Evolutionary conservation across 2,329 filamentous ascomycete species (phyloP).

Genomic region (Nigrograna mackinnonii): DNA sequence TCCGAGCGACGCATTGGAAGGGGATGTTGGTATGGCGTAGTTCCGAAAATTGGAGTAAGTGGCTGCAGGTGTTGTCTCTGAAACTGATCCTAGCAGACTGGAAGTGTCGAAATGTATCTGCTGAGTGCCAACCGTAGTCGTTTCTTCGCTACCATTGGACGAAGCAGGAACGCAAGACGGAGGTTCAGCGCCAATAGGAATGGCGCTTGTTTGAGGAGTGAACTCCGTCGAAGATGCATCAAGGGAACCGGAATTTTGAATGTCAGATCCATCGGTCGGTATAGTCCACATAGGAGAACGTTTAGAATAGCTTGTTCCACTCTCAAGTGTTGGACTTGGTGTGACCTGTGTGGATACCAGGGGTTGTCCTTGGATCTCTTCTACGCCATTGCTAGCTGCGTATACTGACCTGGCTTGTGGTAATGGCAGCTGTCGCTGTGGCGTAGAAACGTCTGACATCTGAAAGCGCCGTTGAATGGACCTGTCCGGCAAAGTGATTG

Average conservation of each 20-base stretch:
- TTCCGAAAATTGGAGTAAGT: conserved; percentile 30
- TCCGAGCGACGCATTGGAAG: conserved; percentile 17
- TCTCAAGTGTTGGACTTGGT: too few species aligned
- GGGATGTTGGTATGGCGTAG: conserved; percentile 18
- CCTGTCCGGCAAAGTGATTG: conserved; percentile 20
- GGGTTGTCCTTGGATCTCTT: conserved; percentile 34
- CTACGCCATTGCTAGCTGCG: conserved; percentile 26
- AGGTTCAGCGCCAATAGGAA: conserved; percentile 9
- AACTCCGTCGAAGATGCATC: conserved; percentile 15
- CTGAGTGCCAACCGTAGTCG: conserved; percentile 8
- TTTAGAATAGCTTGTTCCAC: too few species aligned
- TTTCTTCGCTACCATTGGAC: conserved; percentile 11
- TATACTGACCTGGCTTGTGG: conserved; percentile 32
- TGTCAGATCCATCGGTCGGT: conserved; percentile 10
- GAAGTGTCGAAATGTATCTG: conserved; percentile 30
- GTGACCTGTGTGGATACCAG: conserved; percentile 29
- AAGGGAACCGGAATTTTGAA: conserved; percentile 6
- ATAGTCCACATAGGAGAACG: conserved; percentile 22
- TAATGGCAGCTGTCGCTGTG: conserved; percentile 33
- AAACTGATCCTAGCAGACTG: conserved; percentile 22
- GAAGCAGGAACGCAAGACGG: conserved; percentile 14
- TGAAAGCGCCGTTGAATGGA: conserved; percentile 17
- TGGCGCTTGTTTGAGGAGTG: conserved; percentile 6
- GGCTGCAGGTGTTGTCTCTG: conserved; percentile 15
- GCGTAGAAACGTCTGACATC: conserved; percentile 14